Conservation (phyloP, 2,329 filamentous ascomycete genomes). For the Penicillium sp. region DNA sequence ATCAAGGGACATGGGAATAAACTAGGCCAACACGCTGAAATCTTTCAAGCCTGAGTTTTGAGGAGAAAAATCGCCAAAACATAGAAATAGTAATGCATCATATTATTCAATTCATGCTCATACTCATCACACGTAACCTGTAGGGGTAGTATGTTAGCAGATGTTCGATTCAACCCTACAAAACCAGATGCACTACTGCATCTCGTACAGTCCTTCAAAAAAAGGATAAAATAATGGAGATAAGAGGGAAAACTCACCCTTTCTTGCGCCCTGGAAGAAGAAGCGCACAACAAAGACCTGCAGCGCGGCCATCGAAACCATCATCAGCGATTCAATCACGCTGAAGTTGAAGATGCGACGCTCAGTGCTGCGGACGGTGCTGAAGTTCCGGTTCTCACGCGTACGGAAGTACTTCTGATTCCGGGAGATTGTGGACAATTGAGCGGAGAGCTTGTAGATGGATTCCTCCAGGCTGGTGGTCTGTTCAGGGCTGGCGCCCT, state of each 20-base stretch:
- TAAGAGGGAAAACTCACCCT: conserved; percentile 49
- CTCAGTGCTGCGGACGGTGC: conserved; percentile 95
- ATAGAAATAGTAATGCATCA: conserved; percentile 21
- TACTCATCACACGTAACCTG: conserved; percentile 41
- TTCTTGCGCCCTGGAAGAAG: conserved; percentile 91
- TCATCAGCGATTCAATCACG: conserved; percentile 85
- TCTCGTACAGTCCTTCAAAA: not conserved
- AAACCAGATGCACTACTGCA: not conserved
- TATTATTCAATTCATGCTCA: conserved; percentile 33
- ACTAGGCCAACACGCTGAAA: conserved; percentile 9
- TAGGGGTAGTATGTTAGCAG: conserved; percentile 8
- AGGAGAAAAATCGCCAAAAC: conserved; percentile 3
- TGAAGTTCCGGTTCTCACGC: conserved; percentile 97
- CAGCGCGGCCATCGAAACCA: conserved; percentile 90
- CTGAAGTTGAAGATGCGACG: conserved; percentile 96
- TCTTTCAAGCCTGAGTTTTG: conserved; percentile 13
- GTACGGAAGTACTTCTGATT: conserved; percentile 99
- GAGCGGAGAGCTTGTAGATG: conserved; percentile 89
- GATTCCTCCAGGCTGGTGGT: conserved; percentile 87
- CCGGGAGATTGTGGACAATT: conserved; percentile 88
- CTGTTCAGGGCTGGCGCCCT: conserved; percentile 85
- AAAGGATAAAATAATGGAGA: not conserved
- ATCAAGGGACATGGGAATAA: conserved; percentile 8
- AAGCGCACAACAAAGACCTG: conserved; percentile 97
- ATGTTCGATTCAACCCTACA: not conserved